Base-by-base conservation (phyloP, 371 early-diverging fungal genomes). In the Saksenaea oblongispora region DNA sequence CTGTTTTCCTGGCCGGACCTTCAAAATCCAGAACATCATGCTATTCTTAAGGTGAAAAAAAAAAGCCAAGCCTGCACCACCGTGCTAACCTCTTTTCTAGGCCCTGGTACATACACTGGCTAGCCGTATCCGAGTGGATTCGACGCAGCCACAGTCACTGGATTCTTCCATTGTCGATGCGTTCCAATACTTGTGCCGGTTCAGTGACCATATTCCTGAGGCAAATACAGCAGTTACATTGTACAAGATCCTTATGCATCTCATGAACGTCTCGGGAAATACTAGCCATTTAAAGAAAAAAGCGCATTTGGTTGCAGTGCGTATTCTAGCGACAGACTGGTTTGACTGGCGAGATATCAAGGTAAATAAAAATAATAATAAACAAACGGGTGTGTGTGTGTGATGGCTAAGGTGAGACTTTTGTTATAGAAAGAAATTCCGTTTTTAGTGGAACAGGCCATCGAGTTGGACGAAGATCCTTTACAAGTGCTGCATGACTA, bases 1-100 rank as follows among this genome's bases (percentile, higher is more conserved):
- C 26, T 87, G 11, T 57, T 88, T 7, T 83, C 80, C 3, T 88
- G 89, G 87, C 72, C 80, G 24, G 86, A 84, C 17, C 74, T 87
- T 35, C 61, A 71, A 35, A 78, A 75, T 35, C 70, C 79, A 15
- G 87, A 84, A 54, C 72, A 85, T 36, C 62, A 63, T 14, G 68
- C 67, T 34, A 67, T 80, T 8, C 60, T 80, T 28, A 42, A 69
- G 57, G 79, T 73, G 41, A 62, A 34, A 36, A 18, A 24, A 37
- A 13, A 41, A 13, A 14, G 44, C 31, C 41, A 11, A 18, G 15
- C 14, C 55, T n/a, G n/a, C n/a, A n/a, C n/a, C n/a, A n/a, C n/a
- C n/a, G n/a, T n/a, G n/a, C n/a, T n/a, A n/a, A n/a, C n/a, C n/a
- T n/a, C n/a, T 44, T 3, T 17, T 2, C 28, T 54, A 75, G 69